Evolutionary conservation across 495 filamentous ascomycete species (phyloP).

Genomic region (Parathielavia hyrcaniae): DNA sequence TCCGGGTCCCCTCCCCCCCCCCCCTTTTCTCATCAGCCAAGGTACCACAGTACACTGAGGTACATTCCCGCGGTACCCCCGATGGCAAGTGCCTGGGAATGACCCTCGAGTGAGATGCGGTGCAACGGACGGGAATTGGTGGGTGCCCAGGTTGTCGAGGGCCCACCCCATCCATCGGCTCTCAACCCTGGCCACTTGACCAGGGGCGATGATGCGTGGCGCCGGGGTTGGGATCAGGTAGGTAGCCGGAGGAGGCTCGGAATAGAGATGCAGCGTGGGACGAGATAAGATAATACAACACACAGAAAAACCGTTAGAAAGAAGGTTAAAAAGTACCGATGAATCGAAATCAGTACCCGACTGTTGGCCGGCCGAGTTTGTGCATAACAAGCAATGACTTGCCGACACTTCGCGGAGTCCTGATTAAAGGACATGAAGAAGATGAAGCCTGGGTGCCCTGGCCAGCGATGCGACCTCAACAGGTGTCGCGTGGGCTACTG

Average conservation of each 20-base stretch:
- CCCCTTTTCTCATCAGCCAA: not conserved
- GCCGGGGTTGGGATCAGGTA: constrained; percentile 5
- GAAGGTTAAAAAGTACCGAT: too few relatives aligned
- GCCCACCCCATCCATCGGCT: constrained; percentile 4
- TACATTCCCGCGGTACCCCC: constrained; percentile 20
- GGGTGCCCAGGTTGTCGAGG: constrained; percentile 15
- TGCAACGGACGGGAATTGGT: constrained; percentile 28
- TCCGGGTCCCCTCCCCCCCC: not conserved
- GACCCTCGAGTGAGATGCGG: constrained; percentile 20
- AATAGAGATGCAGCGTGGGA: not conserved
- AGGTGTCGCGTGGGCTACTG: too few relatives aligned
- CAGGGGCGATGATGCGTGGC: constrained; percentile 12
- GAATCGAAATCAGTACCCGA: too few relatives aligned
- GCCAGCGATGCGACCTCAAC: too few relatives aligned
- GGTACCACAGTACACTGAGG: constrained; percentile 21
- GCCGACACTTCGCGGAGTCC: too few relatives aligned
- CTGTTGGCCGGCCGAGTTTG: not conserved
- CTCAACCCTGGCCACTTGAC: constrained; percentile 4
- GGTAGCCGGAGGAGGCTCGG: not conserved
- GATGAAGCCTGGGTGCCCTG: too few relatives aligned
- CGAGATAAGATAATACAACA: not conserved
- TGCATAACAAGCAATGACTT: too few relatives aligned
- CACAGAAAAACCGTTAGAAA: too few relatives aligned
- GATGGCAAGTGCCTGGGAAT: constrained; percentile 20
- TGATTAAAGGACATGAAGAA: too few relatives aligned